These are phyloP conservation scores for Cladophialophora immunda DNA, from an alignment of 2,329 filamentous ascomycete species.

Conservation along the genomic window DNA sequence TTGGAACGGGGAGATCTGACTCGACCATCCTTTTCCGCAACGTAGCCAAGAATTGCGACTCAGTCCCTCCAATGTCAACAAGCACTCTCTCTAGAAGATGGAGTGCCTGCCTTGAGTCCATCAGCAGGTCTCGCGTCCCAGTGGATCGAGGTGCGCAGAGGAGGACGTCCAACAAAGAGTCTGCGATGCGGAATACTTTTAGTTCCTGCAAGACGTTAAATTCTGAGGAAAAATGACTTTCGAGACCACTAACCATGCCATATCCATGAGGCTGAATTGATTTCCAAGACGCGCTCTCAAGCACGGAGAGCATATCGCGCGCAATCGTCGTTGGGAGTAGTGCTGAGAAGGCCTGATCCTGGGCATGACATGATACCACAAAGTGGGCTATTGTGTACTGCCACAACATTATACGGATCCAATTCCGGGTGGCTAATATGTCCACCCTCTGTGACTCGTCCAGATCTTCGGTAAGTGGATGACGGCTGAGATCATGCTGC, in stretches of 20 bases:
- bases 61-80: constrained; percentile 9
- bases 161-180: constrained; percentile 19
- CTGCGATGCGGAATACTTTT: constrained; percentile 21
- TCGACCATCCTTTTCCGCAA: constrained; percentile 15
- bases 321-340: constrained; percentile 12
- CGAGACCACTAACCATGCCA: constrained; percentile 17
- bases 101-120: constrained; percentile 13
- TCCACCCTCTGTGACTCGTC: constrained; percentile 21
- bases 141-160: constrained; percentile 13
- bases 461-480: background rate
- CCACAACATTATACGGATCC: constrained; percentile 23
- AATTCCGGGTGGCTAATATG: constrained; percentile 16
- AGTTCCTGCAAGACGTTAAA: constrained; percentile 19
- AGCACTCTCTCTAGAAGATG: constrained; percentile 20
- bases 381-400: constrained; percentile 21
- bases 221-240: background rate
- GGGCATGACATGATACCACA: constrained; percentile 13
- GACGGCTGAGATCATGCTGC: constrained; percentile 11
- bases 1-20: constrained; percentile 11
- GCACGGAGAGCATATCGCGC: constrained; percentile 14
- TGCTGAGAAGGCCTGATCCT: constrained; percentile 20
- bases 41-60: constrained; percentile 8
- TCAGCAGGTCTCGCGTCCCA: background rate
- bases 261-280: constrained; percentile 20
- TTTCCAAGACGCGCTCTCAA: constrained; percentile 16